Evolutionary conservation across 208 protist genomes (phyloP).

Genomic region (Blechomonas ayalai): DNA sequence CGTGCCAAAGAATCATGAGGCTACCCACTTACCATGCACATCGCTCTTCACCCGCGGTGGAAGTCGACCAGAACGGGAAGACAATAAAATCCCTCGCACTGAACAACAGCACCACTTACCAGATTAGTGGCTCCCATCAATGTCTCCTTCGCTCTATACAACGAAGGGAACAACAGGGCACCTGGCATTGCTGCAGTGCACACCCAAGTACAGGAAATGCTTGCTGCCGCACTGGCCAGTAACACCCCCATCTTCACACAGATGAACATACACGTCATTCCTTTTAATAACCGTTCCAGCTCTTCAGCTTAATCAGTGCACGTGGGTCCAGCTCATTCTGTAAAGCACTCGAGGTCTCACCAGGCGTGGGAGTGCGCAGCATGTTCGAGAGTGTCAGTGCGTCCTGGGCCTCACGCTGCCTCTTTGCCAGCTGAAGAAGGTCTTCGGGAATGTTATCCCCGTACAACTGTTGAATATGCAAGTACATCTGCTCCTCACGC

Average conservation of each 20-base stretch:
- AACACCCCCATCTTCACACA: background rate
- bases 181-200: no score
- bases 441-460: constrained; percentile 70
- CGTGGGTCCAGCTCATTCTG: constrained; percentile 76
- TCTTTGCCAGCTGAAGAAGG: constrained; percentile 45
- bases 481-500: constrained; percentile 84
- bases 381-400: constrained; percentile 68
- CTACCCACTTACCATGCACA: no score
- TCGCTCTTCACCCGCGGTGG: no score
- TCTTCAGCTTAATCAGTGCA: constrained; percentile 47
- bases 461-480: constrained; percentile 55
- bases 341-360: constrained; percentile 63
- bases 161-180: no score
- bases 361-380: constrained; percentile 67
- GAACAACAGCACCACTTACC: no score
- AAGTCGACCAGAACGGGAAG: no score
- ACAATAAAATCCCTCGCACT: no score
- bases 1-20: no score
- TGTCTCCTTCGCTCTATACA: no score
- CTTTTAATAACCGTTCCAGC: constrained; percentile 61
- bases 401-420: constrained; percentile 73
- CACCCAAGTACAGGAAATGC: no score
- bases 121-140: no score
- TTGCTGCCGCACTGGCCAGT: no score
- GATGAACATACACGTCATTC: background rate